A percentile compares a stretch with the other conserved stretches of the same genome.
phyloP scores from a whole-genome alignment of 768 basidiomycete genomes.

The Mycena indigotica region DNA sequence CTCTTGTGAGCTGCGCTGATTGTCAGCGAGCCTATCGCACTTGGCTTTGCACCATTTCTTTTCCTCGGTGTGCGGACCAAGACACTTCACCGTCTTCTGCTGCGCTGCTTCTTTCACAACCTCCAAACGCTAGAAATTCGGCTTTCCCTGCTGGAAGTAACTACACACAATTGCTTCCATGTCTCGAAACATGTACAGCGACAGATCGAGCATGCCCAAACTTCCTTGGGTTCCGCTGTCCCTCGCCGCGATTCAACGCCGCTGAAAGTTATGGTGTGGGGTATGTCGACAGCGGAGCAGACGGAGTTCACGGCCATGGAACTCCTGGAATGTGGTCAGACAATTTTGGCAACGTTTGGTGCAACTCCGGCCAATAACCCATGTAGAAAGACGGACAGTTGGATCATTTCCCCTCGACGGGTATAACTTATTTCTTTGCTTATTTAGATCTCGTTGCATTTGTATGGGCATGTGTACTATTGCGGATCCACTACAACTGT shows the following conservation, averaged over 20 bases:
- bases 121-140: conserved; percentile 42
- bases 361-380: conserved; percentile 41
- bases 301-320: conserved; percentile 51
- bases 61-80: conserved; percentile 65
- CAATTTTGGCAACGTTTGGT: conserved; percentile 77
- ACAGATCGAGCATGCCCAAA: conserved; percentile 78
- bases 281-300: conserved; percentile 59
- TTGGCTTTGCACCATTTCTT: conserved; percentile 76
- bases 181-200: conserved; percentile 74
- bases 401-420: neutral
- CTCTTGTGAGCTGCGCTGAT: conserved; percentile 73
- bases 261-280: conserved; percentile 74
- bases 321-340: conserved; percentile 60
- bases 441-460: neutral
- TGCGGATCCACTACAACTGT: neutral
- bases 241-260: conserved; percentile 61
- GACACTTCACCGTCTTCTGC: conserved; percentile 35
- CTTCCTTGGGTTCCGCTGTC: conserved; percentile 73
- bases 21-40: conserved; percentile 72
- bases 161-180: conserved; percentile 73
- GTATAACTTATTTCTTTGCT: neutral
- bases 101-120: conserved; percentile 28
- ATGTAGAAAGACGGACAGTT: neutral
- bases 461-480: neutral
- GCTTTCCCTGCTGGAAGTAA: conserved; percentile 44